Conservation (phyloP, 2,329 filamentous ascomycete genomes). For the Orbilia javanica region DNA sequence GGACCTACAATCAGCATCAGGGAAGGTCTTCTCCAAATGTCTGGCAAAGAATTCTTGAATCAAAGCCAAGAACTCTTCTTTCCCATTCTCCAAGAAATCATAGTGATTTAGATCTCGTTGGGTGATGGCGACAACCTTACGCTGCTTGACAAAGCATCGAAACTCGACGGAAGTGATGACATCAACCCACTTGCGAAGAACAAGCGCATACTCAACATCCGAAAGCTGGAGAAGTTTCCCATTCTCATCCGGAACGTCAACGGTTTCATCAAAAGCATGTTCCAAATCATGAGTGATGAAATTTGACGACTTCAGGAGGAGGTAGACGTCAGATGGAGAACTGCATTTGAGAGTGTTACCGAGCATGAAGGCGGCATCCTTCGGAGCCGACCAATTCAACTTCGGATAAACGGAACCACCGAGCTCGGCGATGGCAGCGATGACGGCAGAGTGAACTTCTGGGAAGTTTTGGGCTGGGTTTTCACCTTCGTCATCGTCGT, state of each 20-base stretch:
- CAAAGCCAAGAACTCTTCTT: constrained; percentile 74
- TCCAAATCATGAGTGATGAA: constrained; percentile 95
- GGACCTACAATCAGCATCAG: constrained; percentile 75
- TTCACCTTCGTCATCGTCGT: constrained; percentile 62
- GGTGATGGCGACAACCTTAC: constrained; percentile 82
- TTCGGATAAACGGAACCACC: constrained; percentile 91
- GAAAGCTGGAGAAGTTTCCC: constrained; percentile 37
- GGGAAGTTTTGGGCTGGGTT: constrained; percentile 73
- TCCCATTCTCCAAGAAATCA: constrained; percentile 78
- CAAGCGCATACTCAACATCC: constrained; percentile 77
- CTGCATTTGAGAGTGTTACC: constrained; percentile 92
- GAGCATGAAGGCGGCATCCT: constrained; percentile 93
- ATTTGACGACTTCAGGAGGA: constrained; percentile 92
- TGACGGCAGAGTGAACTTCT: constrained; percentile 82
- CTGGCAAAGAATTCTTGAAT: constrained; percentile 83
- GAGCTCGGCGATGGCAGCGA: constrained; percentile 80
- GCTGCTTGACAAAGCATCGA: constrained; percentile 89
- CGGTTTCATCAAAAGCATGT: constrained; percentile 86
- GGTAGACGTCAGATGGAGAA: constrained; percentile 88
- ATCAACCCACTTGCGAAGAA: constrained; percentile 87
- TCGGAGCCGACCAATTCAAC: constrained; percentile 96
- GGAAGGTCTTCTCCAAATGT: constrained; percentile 80
- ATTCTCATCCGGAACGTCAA: constrained; percentile 63
- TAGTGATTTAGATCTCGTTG: constrained; percentile 94
- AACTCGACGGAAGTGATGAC: constrained; percentile 94